Conservation (phyloP, 2,329 filamentous ascomycete species). For the Epichloe aotearoae region DNA sequence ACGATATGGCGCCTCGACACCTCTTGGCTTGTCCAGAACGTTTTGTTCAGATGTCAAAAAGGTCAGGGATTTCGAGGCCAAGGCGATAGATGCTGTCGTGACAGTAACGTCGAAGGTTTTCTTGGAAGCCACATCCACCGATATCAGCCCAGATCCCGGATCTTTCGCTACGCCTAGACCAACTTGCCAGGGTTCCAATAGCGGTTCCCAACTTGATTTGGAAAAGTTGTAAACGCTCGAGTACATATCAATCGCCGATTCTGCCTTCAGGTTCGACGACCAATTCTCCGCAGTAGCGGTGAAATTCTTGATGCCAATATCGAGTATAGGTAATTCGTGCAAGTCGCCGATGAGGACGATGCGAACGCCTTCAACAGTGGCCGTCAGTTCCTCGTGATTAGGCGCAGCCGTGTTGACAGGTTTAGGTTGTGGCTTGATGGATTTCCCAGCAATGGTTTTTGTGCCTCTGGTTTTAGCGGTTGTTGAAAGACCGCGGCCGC, state of each 20-base stretch:
- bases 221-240: conserved; percentile 98
- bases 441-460: conserved; percentile 22
- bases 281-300: conserved; percentile 77
- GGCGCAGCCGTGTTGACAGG: conserved; percentile 5
- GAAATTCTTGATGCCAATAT: conserved; percentile 87
- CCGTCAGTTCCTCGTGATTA: conserved; percentile 63
- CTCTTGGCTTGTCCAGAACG: conserved; percentile 82
- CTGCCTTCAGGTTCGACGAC: conserved; percentile 75
- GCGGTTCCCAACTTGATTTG: conserved; percentile 94
- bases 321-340: conserved; percentile 88
- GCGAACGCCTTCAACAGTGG: conserved; percentile 75
- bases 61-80: conserved; percentile 84
- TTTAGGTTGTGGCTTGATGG: conserved; percentile 12
- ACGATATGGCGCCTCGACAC: conserved; percentile 81
- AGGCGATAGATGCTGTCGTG: conserved; percentile 83
- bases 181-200: conserved; percentile 94
- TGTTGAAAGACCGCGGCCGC: conserved; percentile 41
- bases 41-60: conserved; percentile 79
- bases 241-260: conserved; percentile 85
- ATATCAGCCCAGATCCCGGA: conserved; percentile 58
- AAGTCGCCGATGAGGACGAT: conserved; percentile 90
- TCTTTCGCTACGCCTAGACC: conserved; percentile 79
- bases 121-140: conserved; percentile 75
- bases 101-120: conserved; percentile 86
- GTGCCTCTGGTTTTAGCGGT: conserved; percentile 29